A percentile compares a stretch with the other conserved stretches of the same genome.
phyloP scores from a whole-genome alignment of 164 flowering plant genomes.

The Buxus sempervirens region DNA sequence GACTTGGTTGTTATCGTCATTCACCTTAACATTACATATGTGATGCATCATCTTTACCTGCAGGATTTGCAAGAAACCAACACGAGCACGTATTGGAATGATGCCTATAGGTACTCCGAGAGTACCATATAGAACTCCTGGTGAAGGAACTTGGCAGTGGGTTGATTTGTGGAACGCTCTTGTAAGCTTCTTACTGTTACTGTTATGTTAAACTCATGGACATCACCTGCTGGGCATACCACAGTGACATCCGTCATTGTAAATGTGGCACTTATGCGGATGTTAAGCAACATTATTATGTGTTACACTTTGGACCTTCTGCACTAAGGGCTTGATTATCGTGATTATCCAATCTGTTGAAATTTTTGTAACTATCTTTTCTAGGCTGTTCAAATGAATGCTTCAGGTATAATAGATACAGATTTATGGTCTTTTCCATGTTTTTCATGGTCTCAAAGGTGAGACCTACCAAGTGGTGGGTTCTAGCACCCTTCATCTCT shows the following conservation, averaged over 20 bases:
- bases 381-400: not conserved
- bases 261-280: not conserved
- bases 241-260: not conserved
- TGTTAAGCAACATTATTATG: too few relatives aligned
- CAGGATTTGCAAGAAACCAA: slow-evolving; percentile 46
- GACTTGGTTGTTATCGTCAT: too few relatives aligned
- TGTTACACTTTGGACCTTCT: not conserved
- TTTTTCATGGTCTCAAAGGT: not conserved
- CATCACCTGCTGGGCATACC: not conserved
- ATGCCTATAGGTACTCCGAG: slow-evolving; percentile 91
- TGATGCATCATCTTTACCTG: slow-evolving; percentile 15
- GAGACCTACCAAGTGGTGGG: not conserved
- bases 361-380: not conserved
- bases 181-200: slow-evolving; percentile 44
- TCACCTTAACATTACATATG: not conserved
- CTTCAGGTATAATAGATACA: not conserved
- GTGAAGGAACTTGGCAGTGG: slow-evolving; percentile 84
- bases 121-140: slow-evolving; percentile 70
- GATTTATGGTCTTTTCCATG: not conserved
- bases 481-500: not conserved
- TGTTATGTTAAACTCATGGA: not conserved
- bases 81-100: slow-evolving; percentile 54
- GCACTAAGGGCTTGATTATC: not conserved
- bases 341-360: not conserved
- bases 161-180: slow-evolving; percentile 94